These are phyloP conservation scores for Lodderomyces beijingensis DNA, from an alignment of 1,139 yeast genomes.

Conservation along the genomic window DNA sequence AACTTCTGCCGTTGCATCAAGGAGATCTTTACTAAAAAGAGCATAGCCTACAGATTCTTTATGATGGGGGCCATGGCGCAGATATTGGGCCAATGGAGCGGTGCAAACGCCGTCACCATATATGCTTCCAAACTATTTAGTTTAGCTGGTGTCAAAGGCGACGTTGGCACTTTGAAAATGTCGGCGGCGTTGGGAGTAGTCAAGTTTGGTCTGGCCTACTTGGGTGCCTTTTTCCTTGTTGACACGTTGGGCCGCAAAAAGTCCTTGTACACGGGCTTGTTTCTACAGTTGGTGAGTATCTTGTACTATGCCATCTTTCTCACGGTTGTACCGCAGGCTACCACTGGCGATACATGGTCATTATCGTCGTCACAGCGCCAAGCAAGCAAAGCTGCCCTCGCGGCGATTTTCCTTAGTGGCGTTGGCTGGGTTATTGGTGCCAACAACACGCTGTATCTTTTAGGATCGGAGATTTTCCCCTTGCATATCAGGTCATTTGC, in stretches of 20 bases:
- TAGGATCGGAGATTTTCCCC: slow-evolving; percentile 59
- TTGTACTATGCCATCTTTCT: slow-evolving; percentile 45
- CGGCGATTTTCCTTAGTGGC: slow-evolving; percentile 50
- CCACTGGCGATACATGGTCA: slow-evolving; percentile 16
- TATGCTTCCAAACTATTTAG: slow-evolving; percentile 54
- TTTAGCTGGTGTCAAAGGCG: slow-evolving; percentile 41
- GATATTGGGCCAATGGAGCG: slow-evolving; percentile 58
- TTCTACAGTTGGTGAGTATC: slow-evolving; percentile 26
- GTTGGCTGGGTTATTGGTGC: slow-evolving; percentile 62
- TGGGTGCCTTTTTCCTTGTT: slow-evolving; percentile 43
- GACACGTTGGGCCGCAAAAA: slow-evolving; percentile 44
- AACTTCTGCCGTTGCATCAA: slow-evolving; percentile 20
- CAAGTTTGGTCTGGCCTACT: slow-evolving; percentile 39
- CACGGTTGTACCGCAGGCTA: slow-evolving; percentile 44
- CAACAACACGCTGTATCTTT: slow-evolving; percentile 54
- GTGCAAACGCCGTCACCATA: slow-evolving; percentile 58
- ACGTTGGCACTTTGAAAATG: slow-evolving; percentile 34
- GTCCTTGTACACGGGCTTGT: slow-evolving; percentile 36
- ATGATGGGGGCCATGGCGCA: slow-evolving; percentile 42
- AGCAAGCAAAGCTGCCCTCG: slow-evolving; percentile 50
- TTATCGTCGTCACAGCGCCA: slow-evolving; percentile 26
- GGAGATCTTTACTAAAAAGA: slow-evolving; percentile 32
- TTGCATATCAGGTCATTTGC: slow-evolving; percentile 51
- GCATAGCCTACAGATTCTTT: slow-evolving; percentile 44
- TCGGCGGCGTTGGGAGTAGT: slow-evolving; percentile 47